These are phyloP conservation scores for Dittrichia graveolens DNA, from an alignment of 129 eudicot genomes.

Conservation along the genomic window DNA sequence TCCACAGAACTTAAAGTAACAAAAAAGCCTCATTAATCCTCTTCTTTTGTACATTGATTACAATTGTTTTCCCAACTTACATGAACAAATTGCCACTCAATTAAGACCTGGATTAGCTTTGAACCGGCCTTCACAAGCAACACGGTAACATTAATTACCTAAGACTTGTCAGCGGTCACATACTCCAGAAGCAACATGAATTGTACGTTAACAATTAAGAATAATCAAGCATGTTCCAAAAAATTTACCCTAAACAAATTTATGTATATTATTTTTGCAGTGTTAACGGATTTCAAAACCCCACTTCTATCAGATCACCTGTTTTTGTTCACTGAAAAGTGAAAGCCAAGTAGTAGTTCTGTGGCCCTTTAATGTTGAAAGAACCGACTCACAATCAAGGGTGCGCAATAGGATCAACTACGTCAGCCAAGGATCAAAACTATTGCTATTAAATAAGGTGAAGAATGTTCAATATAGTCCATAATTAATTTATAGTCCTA, in stretches of 20 bases:
- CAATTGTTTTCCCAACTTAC: background rate
- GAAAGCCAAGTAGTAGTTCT: background rate
- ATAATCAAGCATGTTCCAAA: conserved; percentile 1
- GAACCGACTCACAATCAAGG: background rate
- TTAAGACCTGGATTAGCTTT: background rate
- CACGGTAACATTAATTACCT: background rate
- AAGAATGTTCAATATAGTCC: too few relatives aligned
- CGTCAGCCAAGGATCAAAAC: conserved; percentile 11
- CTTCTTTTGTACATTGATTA: background rate
- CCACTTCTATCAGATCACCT: background rate
- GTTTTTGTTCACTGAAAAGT: background rate
- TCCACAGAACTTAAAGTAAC: background rate
- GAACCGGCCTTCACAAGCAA: background rate
- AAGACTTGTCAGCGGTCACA: conserved; percentile 5
- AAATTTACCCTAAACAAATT: background rate
- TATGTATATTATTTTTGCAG: background rate
- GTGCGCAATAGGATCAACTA: conserved; percentile 7
- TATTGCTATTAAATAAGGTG: background rate
- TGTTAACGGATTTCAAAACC: background rate
- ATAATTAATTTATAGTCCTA: too few relatives aligned
- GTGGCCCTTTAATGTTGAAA: background rate
- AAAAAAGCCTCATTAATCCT: conserved; percentile 4
- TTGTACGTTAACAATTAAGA: background rate
- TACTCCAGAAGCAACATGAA: background rate
- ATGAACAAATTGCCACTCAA: conserved; percentile 2